Percentiles rank a stretch among this genome's conserved stretches.
These are phyloP conservation scores for Vaucheria bursata DNA, from an alignment of 352 stramenopile species.

Conservation along the genomic window DNA sequence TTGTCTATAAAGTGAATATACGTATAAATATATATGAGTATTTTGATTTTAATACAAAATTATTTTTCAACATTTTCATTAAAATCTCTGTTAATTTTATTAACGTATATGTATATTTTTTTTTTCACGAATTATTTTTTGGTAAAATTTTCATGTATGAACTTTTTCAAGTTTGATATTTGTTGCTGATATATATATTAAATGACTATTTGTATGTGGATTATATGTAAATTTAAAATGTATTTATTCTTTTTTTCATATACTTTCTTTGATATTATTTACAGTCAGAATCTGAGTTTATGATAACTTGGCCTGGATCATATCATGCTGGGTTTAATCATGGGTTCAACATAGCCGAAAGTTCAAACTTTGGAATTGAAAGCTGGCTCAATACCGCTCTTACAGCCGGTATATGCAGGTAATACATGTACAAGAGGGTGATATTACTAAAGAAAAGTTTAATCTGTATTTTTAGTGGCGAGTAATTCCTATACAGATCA, in stretches of 20 bases:
- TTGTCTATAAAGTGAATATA: too few species aligned
- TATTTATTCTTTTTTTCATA: not conserved
- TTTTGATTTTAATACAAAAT: too few species aligned
- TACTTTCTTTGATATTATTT: not conserved
- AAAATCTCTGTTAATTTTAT: too few species aligned
- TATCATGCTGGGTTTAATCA: conserved; percentile 80
- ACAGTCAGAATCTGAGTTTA: conserved; percentile 74
- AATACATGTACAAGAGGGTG: too few species aligned
- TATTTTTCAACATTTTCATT: too few species aligned
- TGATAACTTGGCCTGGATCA: conserved; percentile 77
- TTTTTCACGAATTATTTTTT: too few species aligned
- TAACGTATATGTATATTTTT: too few species aligned
- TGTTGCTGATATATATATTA: not conserved
- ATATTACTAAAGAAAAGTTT: too few species aligned
- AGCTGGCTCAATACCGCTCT: conserved; percentile 67
- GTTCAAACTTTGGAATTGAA: conserved; percentile 74
- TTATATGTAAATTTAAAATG: not conserved
- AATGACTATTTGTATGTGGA: not conserved
- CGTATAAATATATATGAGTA: too few species aligned
- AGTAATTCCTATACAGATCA: too few species aligned
- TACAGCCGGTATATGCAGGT: conserved; percentile 74
- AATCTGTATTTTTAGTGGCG: too few species aligned
- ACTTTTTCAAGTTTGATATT: not conserved
- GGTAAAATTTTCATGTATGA: not conserved
- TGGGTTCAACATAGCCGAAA: conserved; percentile 78